phyloP scores from a whole-genome alignment of 179 eudicot genomes.

The Vitellaria paradoxa region DNA sequence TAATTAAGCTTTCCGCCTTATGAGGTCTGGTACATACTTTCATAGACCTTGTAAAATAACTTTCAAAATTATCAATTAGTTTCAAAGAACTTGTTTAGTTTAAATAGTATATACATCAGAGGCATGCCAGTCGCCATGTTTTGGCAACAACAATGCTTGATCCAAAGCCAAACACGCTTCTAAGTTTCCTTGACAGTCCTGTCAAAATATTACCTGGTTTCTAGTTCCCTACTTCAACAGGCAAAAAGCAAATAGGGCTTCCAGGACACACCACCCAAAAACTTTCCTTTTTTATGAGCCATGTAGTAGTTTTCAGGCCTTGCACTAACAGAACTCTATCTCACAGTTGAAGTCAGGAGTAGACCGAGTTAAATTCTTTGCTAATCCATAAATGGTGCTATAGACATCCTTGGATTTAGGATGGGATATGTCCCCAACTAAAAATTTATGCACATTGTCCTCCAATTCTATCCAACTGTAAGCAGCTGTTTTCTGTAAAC shows the following conservation, averaged over 20 bases:
- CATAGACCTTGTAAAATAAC: too few relatives aligned
- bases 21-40: too few relatives aligned
- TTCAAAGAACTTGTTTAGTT: too few relatives aligned
- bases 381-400: constrained; percentile 32
- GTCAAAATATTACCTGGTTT: neutral
- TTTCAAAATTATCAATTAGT: too few relatives aligned
- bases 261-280: too few relatives aligned
- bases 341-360: constrained; percentile 3
- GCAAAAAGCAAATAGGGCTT: neutral
- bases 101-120: too few relatives aligned
- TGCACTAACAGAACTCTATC: constrained; percentile 9
- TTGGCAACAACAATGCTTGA: too few relatives aligned
- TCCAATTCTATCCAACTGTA: constrained; percentile 64
- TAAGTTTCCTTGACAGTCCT: too few relatives aligned
- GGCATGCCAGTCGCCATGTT: too few relatives aligned
- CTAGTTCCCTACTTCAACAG: neutral
- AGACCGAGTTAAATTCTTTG: constrained; percentile 22
- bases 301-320: neutral
- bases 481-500: constrained; percentile 47
- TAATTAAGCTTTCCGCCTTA: too few relatives aligned
- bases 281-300: neutral
- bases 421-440: constrained; percentile 45
- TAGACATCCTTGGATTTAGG: constrained; percentile 41
- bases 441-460: constrained; percentile 46
- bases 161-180: too few relatives aligned